These are phyloP conservation scores for Gleditsia sinensis DNA, from an alignment of 306 rosid genomes.

Conservation along the genomic window DNA sequence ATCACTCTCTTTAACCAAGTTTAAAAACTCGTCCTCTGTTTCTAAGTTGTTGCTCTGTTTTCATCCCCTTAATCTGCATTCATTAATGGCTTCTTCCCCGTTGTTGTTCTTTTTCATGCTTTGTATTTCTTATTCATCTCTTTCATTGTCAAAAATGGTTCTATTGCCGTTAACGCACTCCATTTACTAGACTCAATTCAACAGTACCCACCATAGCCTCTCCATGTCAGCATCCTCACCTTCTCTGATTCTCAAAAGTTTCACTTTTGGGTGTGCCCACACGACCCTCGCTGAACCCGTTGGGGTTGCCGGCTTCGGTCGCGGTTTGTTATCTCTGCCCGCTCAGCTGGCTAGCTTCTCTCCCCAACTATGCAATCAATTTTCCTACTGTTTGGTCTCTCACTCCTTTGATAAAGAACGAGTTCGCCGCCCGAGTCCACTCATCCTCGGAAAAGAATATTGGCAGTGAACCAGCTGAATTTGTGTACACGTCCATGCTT, in stretches of 20 bases:
- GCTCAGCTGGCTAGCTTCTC: constrained; percentile 56
- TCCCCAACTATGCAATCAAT: constrained; percentile 67
- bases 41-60: neutral
- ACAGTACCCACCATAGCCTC: too few species aligned
- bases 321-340: constrained; percentile 71
- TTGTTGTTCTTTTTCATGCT: constrained; percentile 38
- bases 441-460: constrained; percentile 55
- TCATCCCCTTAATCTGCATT: neutral
- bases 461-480: constrained; percentile 36
- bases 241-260: constrained; percentile 47
- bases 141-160: constrained; percentile 35
- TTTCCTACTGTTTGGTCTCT: constrained; percentile 77
- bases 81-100: constrained; percentile 49
- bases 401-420: too few species aligned
- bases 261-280: constrained; percentile 82
- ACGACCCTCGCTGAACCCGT: constrained; percentile 71
- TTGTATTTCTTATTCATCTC: constrained; percentile 32
- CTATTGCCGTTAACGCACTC: constrained; percentile 63
- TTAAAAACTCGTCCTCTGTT: too few species aligned
- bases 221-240: constrained; percentile 49
- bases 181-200: constrained; percentile 59
- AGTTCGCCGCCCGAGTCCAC: constrained; percentile 73
- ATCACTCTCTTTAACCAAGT: too few species aligned
- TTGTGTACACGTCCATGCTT: too few species aligned
- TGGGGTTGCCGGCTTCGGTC: constrained; percentile 87